Evolutionary conservation across 2,329 filamentous ascomycete genomes (phyloP).

Genomic region (Pseudocercospora fuligena): DNA sequence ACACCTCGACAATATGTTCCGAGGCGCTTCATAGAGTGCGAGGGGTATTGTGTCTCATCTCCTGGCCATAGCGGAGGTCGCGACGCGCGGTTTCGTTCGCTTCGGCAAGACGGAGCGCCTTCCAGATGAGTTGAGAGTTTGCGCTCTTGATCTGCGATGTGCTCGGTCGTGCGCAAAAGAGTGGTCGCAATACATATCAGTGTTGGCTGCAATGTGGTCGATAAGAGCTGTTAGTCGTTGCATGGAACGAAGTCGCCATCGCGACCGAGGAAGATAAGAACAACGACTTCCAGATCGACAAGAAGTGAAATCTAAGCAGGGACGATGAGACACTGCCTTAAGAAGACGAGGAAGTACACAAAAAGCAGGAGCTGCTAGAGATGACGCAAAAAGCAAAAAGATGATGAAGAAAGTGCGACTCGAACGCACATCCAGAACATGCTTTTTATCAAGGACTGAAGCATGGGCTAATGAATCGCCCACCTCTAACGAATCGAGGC

Average conservation of each 20-base stretch:
- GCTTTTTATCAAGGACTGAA: no score
- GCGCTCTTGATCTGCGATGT: not conserved
- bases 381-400: not conserved
- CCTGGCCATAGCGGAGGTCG: not conserved
- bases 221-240: not conserved
- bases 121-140: not conserved
- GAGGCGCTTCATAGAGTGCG: not conserved
- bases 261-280: not conserved
- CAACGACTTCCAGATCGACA: not conserved
- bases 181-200: not conserved
- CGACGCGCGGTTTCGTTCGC: not conserved
- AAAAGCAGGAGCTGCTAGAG: not conserved
- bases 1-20: not conserved
- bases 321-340: not conserved
- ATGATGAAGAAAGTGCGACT: no score
- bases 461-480: no score
- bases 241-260: not conserved
- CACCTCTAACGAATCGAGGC: no score
- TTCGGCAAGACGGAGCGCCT: not conserved
- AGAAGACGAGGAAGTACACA: not conserved
- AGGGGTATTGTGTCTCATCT: not conserved
- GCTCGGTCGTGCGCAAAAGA: not conserved
- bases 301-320: not conserved
- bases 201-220: not conserved
- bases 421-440: no score